These are phyloP conservation scores for Microdochium nivale DNA, from an alignment of 2,329 filamentous ascomycete species.

Conservation along the genomic window DNA sequence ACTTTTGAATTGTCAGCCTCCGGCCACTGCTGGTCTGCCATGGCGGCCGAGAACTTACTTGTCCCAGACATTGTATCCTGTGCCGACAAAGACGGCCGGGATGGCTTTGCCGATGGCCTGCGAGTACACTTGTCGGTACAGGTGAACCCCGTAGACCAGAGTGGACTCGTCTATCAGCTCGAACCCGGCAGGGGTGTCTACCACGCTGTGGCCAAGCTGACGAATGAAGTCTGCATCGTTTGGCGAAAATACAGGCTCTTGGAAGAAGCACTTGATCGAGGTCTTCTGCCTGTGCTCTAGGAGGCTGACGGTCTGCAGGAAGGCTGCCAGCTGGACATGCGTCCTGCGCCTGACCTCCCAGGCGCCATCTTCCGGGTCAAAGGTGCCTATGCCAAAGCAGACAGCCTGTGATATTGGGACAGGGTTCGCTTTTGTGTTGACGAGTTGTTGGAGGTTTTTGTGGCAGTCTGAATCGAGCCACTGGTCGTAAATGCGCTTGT, in stretches of 20 bases:
- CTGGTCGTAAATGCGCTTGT: conserved; percentile 11
- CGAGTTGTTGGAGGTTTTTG: conserved; percentile 21
- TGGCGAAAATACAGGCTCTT: conserved; percentile 43
- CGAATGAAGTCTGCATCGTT: conserved; percentile 43
- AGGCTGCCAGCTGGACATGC: conserved; percentile 44
- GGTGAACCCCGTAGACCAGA: conserved; percentile 55
- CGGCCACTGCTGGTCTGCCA: background rate
- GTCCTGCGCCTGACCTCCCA: conserved; percentile 36
- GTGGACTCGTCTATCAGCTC: conserved; percentile 35
- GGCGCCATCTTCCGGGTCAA: conserved; percentile 38
- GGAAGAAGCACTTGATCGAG: conserved; percentile 37
- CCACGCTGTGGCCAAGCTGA: conserved; percentile 42
- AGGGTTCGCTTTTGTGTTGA: conserved; percentile 16
- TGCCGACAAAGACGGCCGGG: conserved; percentile 52
- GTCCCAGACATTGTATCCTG: conserved; percentile 41
- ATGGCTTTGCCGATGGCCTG: conserved; percentile 33
- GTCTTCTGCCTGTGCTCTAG: conserved; percentile 17
- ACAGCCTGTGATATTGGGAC: conserved; percentile 32
- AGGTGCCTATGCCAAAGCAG: conserved; percentile 47
- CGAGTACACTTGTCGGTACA: conserved; percentile 45
- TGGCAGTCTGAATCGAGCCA: conserved; percentile 20
- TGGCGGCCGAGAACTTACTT: conserved; percentile 24
- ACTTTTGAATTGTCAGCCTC: background rate
- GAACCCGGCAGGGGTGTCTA: conserved; percentile 45
- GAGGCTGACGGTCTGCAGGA: conserved; percentile 35